Conservation (phyloP, 1,139 yeast species). For the Pichia kudriavzevii region DNA sequence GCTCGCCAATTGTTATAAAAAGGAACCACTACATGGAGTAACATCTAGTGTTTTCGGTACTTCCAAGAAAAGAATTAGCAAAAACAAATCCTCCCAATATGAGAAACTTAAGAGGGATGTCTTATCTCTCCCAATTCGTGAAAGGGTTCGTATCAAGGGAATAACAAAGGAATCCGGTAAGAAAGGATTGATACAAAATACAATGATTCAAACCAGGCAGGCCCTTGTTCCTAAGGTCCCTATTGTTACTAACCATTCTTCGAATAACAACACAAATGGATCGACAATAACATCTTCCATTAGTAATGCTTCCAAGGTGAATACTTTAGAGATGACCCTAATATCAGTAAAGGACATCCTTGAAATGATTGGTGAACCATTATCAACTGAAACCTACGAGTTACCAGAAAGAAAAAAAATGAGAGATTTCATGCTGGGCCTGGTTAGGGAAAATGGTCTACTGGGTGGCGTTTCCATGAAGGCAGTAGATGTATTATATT, state of each 20-base stretch:
- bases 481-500: constrained; percentile 66
- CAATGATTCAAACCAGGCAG: constrained; percentile 75
- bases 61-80: constrained; percentile 31
- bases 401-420: constrained; percentile 75
- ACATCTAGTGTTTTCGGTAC: constrained; percentile 48
- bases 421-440: constrained; percentile 66
- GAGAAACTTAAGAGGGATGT: constrained; percentile 80
- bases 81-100: constrained; percentile 53
- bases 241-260: constrained; percentile 41
- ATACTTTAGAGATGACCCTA: constrained; percentile 40
- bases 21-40: constrained; percentile 44
- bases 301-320: not conserved
- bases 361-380: constrained; percentile 80
- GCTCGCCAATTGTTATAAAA: constrained; percentile 77
- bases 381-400: constrained; percentile 71
- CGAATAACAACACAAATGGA: not conserved
- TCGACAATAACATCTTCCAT: not conserved
- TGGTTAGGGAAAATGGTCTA: constrained; percentile 87
- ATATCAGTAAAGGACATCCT: constrained; percentile 93
- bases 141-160: constrained; percentile 74
- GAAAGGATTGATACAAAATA: constrained; percentile 65
- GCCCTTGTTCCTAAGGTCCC: constrained; percentile 86
- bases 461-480: constrained; percentile 69
- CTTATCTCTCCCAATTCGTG: constrained; percentile 78
- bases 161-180: constrained; percentile 80